Evolutionary conservation across 129 eudicot species (phyloP).

Genomic region (Lactuca sativa): DNA sequence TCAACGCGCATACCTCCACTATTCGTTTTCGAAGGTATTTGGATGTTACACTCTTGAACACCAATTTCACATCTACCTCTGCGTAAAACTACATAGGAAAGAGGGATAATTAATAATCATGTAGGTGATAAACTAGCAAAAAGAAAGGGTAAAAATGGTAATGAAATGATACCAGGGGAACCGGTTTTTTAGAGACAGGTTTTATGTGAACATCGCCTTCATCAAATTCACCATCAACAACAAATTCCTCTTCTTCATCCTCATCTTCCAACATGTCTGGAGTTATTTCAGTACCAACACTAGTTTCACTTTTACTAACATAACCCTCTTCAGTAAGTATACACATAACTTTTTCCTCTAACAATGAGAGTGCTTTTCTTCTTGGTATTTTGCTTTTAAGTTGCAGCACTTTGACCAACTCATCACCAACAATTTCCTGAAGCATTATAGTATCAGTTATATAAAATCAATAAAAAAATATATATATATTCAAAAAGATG

Average conservation of each 20-base stretch:
- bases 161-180: conserved; percentile 52
- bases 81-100: conserved; percentile 65
- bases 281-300: conserved; percentile 48
- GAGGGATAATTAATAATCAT: not conserved
- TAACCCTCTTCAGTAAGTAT: conserved; percentile 92
- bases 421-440: conserved; percentile 93
- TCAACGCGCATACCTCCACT: conserved; percentile 64
- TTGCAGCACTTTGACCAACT: conserved; percentile 73
- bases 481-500: conserved; percentile 4
- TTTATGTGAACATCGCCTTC: conserved; percentile 97
- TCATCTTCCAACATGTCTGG: conserved; percentile 78
- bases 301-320: conserved; percentile 66
- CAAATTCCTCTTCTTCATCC: conserved; percentile 95
- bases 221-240: conserved; percentile 95
- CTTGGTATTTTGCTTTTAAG: conserved; percentile 86
- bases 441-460: too few species aligned
- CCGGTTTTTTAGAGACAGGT: conserved; percentile 60
- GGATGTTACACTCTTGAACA: conserved; percentile 80
- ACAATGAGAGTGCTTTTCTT: conserved; percentile 76
- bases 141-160: not conserved
- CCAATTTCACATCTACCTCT: conserved; percentile 98
- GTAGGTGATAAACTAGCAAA: conserved; percentile 8
- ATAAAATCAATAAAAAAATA: not conserved
- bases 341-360: conserved; percentile 76
- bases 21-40: conserved; percentile 86